Evolutionary conservation across 73 alveolate genomes (phyloP), one percentile per base, ranked within the genome.

Genomic region (Halteria grandinella): DNA sequence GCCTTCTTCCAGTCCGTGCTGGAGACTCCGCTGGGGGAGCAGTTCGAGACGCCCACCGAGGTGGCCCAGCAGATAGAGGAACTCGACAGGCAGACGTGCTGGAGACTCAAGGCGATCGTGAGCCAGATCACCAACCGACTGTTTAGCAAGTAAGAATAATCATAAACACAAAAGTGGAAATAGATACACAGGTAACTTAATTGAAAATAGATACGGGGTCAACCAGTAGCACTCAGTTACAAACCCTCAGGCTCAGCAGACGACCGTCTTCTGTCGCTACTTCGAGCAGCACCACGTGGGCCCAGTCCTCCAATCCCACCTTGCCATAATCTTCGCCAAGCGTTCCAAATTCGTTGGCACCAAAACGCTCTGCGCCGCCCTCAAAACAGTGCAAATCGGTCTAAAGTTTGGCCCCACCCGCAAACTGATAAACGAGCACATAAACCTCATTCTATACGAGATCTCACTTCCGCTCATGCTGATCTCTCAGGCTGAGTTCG

Each of bases 81-180:
- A 48, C 75, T 86, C 28, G 85, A 74, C 27, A 83, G 75, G 45
- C 31, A 70, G 18, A 59, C 59, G 10, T 58, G 76, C 55, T 88
- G 95, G 95, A 75, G 75, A 43, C 57, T 83, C 29, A 88, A 88
- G 62, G 83, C 72, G 28, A 54, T 80, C 49, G 85, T 87, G 12
- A 49, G 85, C 49, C 59, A 87, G 37, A 74, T 59, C 36, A n/a
- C 59, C 51, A 64, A 27, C 62, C 72, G 89, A 64, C 55, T 88
- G 21, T 55, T 83, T 28, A 50, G 83, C 32, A 88, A 83, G 69
- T 83, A 55, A 54, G 82, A 74, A 10, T 54, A 73, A 39, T 10
- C 5, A 4, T 39, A 62, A 34, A 62, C n/a, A n/a, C n/a, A n/a
- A n/a, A n/a, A n/a, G n/a, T n/a, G n/a, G n/a, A 62, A 34, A 62